Evolutionary conservation across 495 filamentous ascomycete genomes (phyloP), one percentile per base, ranked within the genome.

Genomic region (Podospora bellae-mahoneyi): DNA sequence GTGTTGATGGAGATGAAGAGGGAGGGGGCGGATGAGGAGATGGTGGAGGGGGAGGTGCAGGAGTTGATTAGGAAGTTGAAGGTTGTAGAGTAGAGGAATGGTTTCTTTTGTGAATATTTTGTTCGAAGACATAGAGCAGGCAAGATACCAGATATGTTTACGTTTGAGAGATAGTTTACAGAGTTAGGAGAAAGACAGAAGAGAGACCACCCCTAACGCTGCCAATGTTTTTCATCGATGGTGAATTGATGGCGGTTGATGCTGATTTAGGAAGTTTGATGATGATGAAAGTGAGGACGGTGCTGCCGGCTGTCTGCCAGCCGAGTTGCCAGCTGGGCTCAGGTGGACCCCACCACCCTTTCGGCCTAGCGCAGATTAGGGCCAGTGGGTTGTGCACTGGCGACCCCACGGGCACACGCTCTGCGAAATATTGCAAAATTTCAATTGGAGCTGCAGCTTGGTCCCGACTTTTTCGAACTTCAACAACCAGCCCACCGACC

Each of bases 31-130:
- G 78, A 77, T 53, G 81, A 82, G 19, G 80, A 81, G 64, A 76
- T 81, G 70, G 78, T 85, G 59, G 79, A 83, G 64, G 78, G 69
- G 23, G 85, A 87, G 73, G 15, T 72, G 27, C 62, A 63, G 19
- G 54, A 30, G 15, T 32, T 76, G 63, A 58, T 66, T 7, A 71
- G 60, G 65, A 48, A 39, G 61, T 60, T 69, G 39, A 73, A 68
- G 64, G 68, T 32, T 44, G 20, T 63, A 18, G 61, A 28, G n/a
- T 63, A 58, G 55, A 16, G 39, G 15, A 48, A 10, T 4, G 56
- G 18, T 59, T 59, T 59, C 56, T 26, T 59, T 59, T 48, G 9
- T 48, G 39, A 48, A 48, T 48, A 16, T 48, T 18, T 16, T 13
- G 0, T 48, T 16, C 3, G 2, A 10, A 16, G 39, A 16, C 15